Conservation (phyloP, 2,329 filamentous ascomycete genomes). For the Fusarium multiceps region DNA sequence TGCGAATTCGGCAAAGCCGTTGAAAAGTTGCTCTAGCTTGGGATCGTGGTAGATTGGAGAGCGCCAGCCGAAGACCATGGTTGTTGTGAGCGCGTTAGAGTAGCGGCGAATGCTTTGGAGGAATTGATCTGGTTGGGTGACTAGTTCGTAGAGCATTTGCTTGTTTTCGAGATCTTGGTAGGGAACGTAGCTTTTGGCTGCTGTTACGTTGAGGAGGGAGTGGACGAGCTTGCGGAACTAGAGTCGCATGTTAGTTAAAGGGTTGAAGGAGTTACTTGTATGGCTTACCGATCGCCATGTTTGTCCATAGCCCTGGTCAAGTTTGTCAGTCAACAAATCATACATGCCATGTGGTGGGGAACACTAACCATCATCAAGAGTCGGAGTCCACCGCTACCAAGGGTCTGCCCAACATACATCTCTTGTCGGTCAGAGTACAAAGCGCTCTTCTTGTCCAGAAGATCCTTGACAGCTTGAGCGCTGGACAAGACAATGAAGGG, state of each 20-base stretch:
- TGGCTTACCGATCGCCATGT: constrained; percentile 1
- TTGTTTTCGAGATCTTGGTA: constrained; percentile 12
- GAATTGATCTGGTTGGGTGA: background rate
- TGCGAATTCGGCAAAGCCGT: constrained; percentile 1
- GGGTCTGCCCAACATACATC: constrained; percentile 8
- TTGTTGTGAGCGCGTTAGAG: constrained; percentile 8
- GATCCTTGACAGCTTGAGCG: constrained; percentile 7
- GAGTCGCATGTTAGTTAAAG: rapidly evolving
- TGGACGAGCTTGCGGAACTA: constrained; percentile 10
- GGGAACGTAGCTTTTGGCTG: constrained; percentile 1
- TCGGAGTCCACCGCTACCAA: background rate
- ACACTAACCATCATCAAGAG: constrained; percentile 8
- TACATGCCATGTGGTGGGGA: background rate
- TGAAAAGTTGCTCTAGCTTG: background rate
- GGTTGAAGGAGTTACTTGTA: rapidly evolving
- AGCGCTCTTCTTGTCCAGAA: background rate
- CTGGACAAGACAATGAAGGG: constrained; percentile 7
- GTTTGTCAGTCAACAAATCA: rapidly evolving
- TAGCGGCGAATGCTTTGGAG: background rate
- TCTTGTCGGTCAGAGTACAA: constrained; percentile 9
- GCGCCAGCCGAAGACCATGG: constrained; percentile 14
- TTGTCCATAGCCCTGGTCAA: background rate
- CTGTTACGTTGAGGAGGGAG: constrained; percentile 1
- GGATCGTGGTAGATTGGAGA: constrained; percentile 1
- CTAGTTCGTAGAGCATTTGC: constrained; percentile 7